phyloP scores from a whole-genome alignment of 805 yeast species.

The Isabelozyma rhagii region DNA sequence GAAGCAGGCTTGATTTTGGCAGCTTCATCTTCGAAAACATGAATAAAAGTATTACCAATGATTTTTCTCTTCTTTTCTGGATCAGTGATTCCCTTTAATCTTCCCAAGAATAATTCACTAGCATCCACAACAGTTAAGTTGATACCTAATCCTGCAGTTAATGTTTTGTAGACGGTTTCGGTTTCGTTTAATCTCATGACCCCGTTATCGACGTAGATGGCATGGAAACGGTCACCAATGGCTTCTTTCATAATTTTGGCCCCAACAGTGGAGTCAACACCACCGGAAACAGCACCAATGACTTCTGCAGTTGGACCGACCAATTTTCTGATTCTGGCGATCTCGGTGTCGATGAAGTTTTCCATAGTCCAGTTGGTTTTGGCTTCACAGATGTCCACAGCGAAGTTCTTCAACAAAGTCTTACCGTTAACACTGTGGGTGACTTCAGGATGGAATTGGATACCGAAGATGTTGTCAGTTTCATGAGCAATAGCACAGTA shows the following conservation, averaged over 20 bases:
- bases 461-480: conserved; percentile 76
- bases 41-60: conserved; percentile 96
- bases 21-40: conserved; percentile 95
- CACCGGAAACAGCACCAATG: conserved; percentile 99
- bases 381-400: conserved; percentile 85
- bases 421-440: conserved; percentile 94
- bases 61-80: conserved; percentile 99
- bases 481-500: conserved; percentile 87
- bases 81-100: conserved; percentile 91
- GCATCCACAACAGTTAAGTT: conserved; percentile 95
- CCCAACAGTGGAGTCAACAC: conserved; percentile 99
- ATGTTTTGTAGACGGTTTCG: conserved; percentile 78
- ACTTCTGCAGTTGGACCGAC: conserved; percentile 99
- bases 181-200: conserved; percentile 96
- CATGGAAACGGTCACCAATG: conserved; percentile 98
- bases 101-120: conserved; percentile 78
- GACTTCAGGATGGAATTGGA: conserved; percentile 99
- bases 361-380: conserved; percentile 95
- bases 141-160: conserved; percentile 91
- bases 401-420: conserved; percentile 83
- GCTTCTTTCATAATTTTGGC: conserved; percentile 98
- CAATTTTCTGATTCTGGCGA: conserved; percentile 80
- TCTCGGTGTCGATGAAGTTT: conserved; percentile 95
- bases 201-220: conserved; percentile 96
- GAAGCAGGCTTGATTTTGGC: conserved; percentile 84